Conservation (phyloP, 2,329 filamentous ascomycete species). For the Hypocreales sp. region DNA sequence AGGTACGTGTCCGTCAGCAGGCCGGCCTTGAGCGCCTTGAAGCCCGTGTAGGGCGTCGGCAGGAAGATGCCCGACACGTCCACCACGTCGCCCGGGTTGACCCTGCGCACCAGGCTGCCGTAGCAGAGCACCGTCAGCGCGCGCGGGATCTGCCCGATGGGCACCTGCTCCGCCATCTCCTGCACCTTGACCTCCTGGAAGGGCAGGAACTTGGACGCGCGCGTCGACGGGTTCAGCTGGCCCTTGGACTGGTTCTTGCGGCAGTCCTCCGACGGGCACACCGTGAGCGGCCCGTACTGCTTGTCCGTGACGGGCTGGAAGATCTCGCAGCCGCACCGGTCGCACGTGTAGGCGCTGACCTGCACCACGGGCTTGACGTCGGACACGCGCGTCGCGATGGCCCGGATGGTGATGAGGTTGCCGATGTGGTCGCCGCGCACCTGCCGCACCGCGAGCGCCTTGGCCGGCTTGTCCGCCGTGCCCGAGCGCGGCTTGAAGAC, state of each 20-base stretch:
- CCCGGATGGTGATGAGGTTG: conserved; percentile 82
- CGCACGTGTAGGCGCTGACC: conserved; percentile 95
- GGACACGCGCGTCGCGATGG: conserved; percentile 87
- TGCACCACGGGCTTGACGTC: conserved; percentile 97
- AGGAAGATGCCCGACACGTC: conserved; percentile 93
- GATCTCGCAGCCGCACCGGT: conserved; percentile 90
- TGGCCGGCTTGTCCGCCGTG: conserved; percentile 44
- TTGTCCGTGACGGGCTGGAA: conserved; percentile 91
- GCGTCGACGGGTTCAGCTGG: conserved; percentile 84
- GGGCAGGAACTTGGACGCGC: conserved; percentile 89
- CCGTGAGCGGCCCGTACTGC: conserved; percentile 72
- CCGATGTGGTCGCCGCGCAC: conserved; percentile 88
- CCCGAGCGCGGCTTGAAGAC: conserved; percentile 88
- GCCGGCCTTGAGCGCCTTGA: conserved; percentile 90
- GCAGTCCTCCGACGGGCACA: conserved; percentile 86
- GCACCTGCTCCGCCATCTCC: conserved; percentile 97
- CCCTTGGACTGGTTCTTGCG: conserved; percentile 82
- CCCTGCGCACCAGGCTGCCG: conserved; percentile 67
- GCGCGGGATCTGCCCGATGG: conserved; percentile 91
- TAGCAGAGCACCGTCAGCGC: conserved; percentile 82
- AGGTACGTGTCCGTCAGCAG: conserved; percentile 95
- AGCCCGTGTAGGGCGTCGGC: conserved; percentile 96
- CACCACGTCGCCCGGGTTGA: conserved; percentile 88
- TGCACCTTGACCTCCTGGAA: conserved; percentile 99
- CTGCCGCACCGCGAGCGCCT: conserved; percentile 75